Evolutionary conservation across 202 grass and related monocot genomes (phyloP), one percentile per base, ranked within the genome.

Genomic region (Musa balbisiana): DNA sequence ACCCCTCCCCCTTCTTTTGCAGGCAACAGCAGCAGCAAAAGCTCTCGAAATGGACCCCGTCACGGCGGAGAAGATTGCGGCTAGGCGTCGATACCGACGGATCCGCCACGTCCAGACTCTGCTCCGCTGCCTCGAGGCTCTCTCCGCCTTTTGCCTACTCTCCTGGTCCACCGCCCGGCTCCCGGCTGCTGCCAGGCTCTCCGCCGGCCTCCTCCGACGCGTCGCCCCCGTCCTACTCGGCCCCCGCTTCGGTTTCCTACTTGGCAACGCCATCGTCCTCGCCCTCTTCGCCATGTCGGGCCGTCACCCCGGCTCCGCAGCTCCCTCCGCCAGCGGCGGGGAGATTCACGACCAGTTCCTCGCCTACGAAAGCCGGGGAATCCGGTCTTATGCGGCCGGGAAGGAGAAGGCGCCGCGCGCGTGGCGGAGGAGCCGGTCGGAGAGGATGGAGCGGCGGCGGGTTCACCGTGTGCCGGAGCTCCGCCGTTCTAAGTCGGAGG

Each of bases 241-340:
- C 51, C 23, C 52, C 51, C 72, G 23, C 5, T 74, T 56, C 72
- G 20, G 43, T 23, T 74, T 74, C 72, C 53, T 74, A 53, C 12
- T 74, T 12, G 72, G 72, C 53, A 74, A 74, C 72, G 72, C 72
- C 52, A 74, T 74, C 72, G 9, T 74, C 72, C 23, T 74, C 72
- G 3, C 53, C 53, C 72, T 74, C 52, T 15, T 74, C 53, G 52
- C 22, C 22, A n/a, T 74, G 23, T 74, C 72, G 52, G 50, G 72
- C 72, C 72, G 53, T 8, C 53, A 8, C 24, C 8, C 53, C 24
- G 20, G 1, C 0, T 3, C 58, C 58, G 58, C 12, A 15, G 55
- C 13, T 17, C 17, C 52, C 72, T 25, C 12, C 23, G 11, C 51
- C 23, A 23, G 22, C 51, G 71, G 52, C 14, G 52, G 53, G n/a